Conservation (phyloP, 768 basidiomycete species). For the Kwoniella pini region DNA sequence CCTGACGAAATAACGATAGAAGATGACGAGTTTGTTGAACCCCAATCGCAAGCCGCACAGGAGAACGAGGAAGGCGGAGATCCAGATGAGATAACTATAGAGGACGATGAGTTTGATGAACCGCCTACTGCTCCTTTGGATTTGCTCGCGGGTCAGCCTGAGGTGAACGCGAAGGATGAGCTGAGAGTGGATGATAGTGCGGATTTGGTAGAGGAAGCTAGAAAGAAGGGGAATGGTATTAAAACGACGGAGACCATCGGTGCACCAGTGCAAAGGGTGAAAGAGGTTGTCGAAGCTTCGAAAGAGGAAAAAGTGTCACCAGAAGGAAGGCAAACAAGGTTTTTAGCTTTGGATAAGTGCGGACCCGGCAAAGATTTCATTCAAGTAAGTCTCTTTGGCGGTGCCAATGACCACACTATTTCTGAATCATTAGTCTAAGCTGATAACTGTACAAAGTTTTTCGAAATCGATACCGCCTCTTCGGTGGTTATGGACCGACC, state of each 20-base stretch:
- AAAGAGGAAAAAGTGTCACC: slow-evolving; percentile 16
- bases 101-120: slow-evolving; percentile 29
- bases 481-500: slow-evolving; percentile 26
- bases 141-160: not conserved
- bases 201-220: slow-evolving; percentile 46
- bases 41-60: too few species aligned
- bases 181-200: slow-evolving; percentile 41
- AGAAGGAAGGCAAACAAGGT: slow-evolving; percentile 62
- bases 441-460: slow-evolving; percentile 64
- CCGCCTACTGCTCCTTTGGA: not conserved
- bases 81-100: slow-evolving; percentile 49
- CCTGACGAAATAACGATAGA: slow-evolving; percentile 50
- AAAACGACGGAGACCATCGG: slow-evolving; percentile 33
- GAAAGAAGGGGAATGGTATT: slow-evolving; percentile 26
- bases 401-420: not conserved
- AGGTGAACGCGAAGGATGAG: not conserved
- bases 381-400: slow-evolving; percentile 61
- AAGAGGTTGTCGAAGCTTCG: slow-evolving; percentile 45
- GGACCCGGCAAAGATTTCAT: slow-evolving; percentile 71
- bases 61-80: slow-evolving; percentile 10
- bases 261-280: slow-evolving; percentile 18
- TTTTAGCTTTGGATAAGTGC: slow-evolving; percentile 90
- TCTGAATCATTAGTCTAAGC: too few species aligned
- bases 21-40: slow-evolving; percentile 21
- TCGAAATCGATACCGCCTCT: slow-evolving; percentile 62